Percentiles rank a stretch among this genome's conserved stretches.
Evolutionary conservation across 2,329 filamentous ascomycete species (phyloP).

Genomic region (Dothideomycetes sp.): DNA sequence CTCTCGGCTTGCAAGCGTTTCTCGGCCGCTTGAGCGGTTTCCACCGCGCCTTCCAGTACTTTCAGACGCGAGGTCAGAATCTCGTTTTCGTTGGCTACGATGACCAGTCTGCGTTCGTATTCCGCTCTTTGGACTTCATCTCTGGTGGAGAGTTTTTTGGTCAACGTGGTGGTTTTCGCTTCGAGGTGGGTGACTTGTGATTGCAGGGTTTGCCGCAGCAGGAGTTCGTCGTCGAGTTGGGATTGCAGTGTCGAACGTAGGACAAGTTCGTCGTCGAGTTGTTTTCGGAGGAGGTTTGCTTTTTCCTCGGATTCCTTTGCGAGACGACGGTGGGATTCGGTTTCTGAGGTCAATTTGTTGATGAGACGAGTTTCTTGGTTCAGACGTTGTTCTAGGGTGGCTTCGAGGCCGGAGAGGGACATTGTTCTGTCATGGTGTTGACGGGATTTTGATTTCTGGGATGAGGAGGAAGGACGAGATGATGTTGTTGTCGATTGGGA

Average conservation of each 20-base stretch:
- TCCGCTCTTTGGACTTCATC: slow-evolving; percentile 4
- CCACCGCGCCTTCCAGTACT: background rate
- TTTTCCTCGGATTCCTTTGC: too few species aligned
- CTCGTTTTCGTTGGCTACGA: background rate
- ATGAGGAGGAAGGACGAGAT: too few species aligned
- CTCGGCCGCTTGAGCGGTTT: background rate
- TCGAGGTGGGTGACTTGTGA: background rate
- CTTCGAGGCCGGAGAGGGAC: background rate
- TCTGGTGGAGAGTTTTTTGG: slow-evolving; percentile 1
- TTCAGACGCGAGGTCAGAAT: background rate
- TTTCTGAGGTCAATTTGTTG: too few species aligned
- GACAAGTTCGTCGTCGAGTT: too few species aligned
- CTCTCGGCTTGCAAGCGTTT: background rate
- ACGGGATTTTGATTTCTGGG: background rate
- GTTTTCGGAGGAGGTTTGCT: too few species aligned
- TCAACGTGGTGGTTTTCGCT: slow-evolving; percentile 1
- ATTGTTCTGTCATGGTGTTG: background rate
- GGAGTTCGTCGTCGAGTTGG: background rate
- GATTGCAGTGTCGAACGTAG: background rate
- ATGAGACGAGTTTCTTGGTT: background rate
- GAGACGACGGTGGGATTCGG: too few species aligned
- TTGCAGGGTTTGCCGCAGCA: background rate
- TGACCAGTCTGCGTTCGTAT: slow-evolving; percentile 1
- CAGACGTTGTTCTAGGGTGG: background rate
- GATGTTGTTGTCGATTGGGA: too few species aligned